Evolutionary conservation across 306 rosid species (phyloP).

Genomic region (Trifolium pratense): DNA sequence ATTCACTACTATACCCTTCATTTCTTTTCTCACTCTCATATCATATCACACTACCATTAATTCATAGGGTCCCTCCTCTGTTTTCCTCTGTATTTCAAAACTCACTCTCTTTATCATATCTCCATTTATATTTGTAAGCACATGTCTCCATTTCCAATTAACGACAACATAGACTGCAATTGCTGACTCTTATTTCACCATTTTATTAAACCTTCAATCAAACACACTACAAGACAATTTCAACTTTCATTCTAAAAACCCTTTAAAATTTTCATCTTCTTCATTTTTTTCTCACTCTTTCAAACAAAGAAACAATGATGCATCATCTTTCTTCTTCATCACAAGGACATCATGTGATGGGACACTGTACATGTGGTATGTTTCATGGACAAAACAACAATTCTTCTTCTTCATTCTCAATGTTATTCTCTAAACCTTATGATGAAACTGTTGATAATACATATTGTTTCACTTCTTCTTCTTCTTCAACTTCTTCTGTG

Average conservation of each 20-base stretch:
- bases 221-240: not conserved
- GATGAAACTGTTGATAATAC: slow-evolving; percentile 35
- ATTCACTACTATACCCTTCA: slow-evolving; percentile 42
- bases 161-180: slow-evolving; percentile 85
- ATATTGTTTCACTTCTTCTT: slow-evolving; percentile 47
- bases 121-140: slow-evolving; percentile 13
- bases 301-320: slow-evolving; percentile 42
- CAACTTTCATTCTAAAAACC: not conserved
- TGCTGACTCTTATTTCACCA: slow-evolving; percentile 85
- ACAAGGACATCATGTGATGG: slow-evolving; percentile 67
- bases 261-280: not conserved
- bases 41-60: not conserved
- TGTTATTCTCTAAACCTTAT: slow-evolving; percentile 57
- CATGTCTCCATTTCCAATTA: slow-evolving; percentile 52
- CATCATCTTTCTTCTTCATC: slow-evolving; percentile 54
- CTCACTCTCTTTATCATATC: not conserved
- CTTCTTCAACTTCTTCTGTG: slow-evolving; percentile 55
- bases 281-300: not conserved
- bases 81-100: not conserved
- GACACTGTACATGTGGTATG: slow-evolving; percentile 67
- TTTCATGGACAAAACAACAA: slow-evolving; percentile 55
- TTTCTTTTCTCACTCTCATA: too few relatives aligned
- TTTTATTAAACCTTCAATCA: slow-evolving; percentile 57
- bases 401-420: slow-evolving; percentile 62
- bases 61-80: slow-evolving; percentile 8